Evolutionary conservation across 805 yeast genomes (phyloP), one percentile per base, ranked within the genome.

Genomic region (Sugiyamaella boreocaroliniensis): DNA sequence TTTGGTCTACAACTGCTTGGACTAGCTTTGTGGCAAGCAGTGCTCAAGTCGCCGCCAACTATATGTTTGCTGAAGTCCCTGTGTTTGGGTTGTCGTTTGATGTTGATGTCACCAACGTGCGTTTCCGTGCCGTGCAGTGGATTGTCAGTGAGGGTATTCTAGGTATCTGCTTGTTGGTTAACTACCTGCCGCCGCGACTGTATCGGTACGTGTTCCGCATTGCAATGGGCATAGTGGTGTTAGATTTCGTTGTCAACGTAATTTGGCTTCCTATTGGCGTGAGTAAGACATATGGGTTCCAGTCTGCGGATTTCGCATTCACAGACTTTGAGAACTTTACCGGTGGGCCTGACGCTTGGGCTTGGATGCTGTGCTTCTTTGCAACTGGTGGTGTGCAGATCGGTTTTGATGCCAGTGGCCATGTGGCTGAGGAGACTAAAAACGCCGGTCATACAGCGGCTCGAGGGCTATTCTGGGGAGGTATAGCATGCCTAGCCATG

Each of bases 1-100:
- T 56, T 52, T 60, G 63, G 63, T 55, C 63, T 8, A 37, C 58
- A 1, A 55, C 58, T n/a, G 63, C 63, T 2, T 60, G 63, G 63
- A 58, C 61, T 5, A 55, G 56, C 29, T 60, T 60, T 45, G 52
- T 60, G 22, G 59, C 62, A 4, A 45, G 55, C 32, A 48, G 40
- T 34, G 15, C 54, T 40, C 61, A 58, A 48, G 52, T 46, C 16
- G 55, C 56, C 15, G 56, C 58, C 22, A 57, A 58, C 40, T 60
- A 46, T 40, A 26, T 60, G 32, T 48, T 60, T 26, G 51, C 58
- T 6, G 63, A 60, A 49, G 34, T 55, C 45, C 41, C 52, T 10
- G 56, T 55, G 15, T 60, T 60, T 49, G 58, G 55, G 6, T 32
- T 49, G 34, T n/a, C 19, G 18, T 58, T 45, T 41, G 12, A 22